Base-by-base conservation (phyloP, 352 stramenopile species). In the Globisporangium echinulatum region DNA sequence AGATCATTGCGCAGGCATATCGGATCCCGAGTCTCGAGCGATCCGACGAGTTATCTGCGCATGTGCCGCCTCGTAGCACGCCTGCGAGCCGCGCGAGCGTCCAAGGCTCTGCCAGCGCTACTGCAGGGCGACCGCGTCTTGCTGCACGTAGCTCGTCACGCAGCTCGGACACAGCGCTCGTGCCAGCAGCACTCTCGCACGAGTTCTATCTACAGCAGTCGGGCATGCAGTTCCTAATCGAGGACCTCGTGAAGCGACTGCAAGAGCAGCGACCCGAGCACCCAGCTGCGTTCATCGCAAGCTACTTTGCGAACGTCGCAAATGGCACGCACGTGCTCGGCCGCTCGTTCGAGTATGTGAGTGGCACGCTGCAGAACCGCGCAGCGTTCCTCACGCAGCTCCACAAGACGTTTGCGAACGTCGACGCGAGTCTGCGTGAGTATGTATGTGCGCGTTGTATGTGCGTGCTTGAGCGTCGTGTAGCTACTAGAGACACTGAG, bases 151-250 rank as follows among this genome's bases (percentile, higher is more conserved):
- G 74, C 11, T 56, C 54, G 14, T 74, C 69, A 14, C 65, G 66
- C 6, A 48, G 43, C 11, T 13, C 43, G 15, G 43, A 15, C 13
- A 6, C 43, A 14, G 51, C 52, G 11, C 49, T 66, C 19, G 25
- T 67, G 36, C 44, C 64, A 4, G 14, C 62, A 17, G 38, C 59
- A 13, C 59, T 58, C 11, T 51, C 69, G 25, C 67, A 67, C 25
- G 75, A 84, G 19, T 56, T 71, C 13, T 86, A 86, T 57, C 58
- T 88, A 38, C 74, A 85, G 52, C 72, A 79, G 47, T 77, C 75
- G 33, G 74, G 75, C 54, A 70, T 83, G 48, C 58, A 79, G 43
- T 82, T 88, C 61, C 70, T 74, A 52, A 58, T 86, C 40, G 74
- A 86, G 50, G 78, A 86, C 49, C 64, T 86, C 7, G 66, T 84